Base-by-base conservation (phyloP, 805 yeast species). In the Clavispora asparagi region DNA sequence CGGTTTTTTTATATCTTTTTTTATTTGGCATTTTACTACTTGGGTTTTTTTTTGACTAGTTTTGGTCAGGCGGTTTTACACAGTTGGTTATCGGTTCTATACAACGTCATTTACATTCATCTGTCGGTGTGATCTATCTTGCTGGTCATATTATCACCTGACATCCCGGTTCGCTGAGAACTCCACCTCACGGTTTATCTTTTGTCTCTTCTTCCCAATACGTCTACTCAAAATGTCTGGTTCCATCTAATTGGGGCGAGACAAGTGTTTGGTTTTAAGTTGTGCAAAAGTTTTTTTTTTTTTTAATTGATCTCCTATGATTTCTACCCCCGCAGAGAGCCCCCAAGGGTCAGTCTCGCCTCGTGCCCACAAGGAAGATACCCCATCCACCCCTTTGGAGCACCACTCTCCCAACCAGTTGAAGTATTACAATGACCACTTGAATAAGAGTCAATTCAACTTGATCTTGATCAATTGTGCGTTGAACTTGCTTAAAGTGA, bases 401-500 rank as follows among this genome's bases (percentile, higher is more conserved):
- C 50, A 46, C 39, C 51, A 46, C 39, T 57, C 55, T 14, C 76
- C 76, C 16, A 70, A 68, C 55, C 64, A 70, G 55, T 63, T 60
- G 54, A 61, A 65, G 45, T 71, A 71, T 54, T 71, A 71, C 58
- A 64, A 66, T 44, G 62, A 62, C 44, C 64, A 68, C 48, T 54
- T 71, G 42, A 69, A 65, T 53, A 71, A 71, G 55, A 49, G 55
- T 30, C 74, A 71, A 53, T 71, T 71, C 54, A 71, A 71, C 58
- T 55, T 62, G 31, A 66, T 70, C 35, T 60, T 71, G 43, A 59
- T 70, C 38, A 68, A 70, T 52, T 61, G 70, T 42, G 55, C 68
- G 7, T 51, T 68, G 37, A 67, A 66, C 43, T 60, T 71, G 48
- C 51, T 70, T 39, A 68, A 65, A 47, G 59, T 70, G 19, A 56